These are phyloP conservation scores for Magnaporthiopsis rhizophila DNA, from an alignment of 2,329 filamentous ascomycete species.

Conservation along the genomic window DNA sequence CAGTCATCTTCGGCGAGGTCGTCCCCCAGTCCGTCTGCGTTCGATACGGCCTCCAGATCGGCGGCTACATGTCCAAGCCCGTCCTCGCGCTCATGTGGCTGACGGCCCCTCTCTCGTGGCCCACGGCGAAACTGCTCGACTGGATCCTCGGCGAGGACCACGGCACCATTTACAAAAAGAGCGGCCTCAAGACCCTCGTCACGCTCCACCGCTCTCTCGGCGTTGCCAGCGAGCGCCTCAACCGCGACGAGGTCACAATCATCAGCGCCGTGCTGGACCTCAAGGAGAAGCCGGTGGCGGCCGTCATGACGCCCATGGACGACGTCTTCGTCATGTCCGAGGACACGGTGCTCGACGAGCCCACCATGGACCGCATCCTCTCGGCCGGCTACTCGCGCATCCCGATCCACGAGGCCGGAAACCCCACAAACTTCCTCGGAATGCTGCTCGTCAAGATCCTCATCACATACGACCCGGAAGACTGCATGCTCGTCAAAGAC, in stretches of 20 bases:
- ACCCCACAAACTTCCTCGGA: slow-evolving; percentile 81
- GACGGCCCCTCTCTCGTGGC: slow-evolving; percentile 84
- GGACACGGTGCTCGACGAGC: slow-evolving; percentile 84
- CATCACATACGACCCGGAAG: slow-evolving; percentile 97
- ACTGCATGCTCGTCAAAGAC: slow-evolving; percentile 76
- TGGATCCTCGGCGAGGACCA: slow-evolving; percentile 89
- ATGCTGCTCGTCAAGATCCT: slow-evolving; percentile 98
- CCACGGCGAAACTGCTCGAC: slow-evolving; percentile 91
- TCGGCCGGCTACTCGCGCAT: slow-evolving; percentile 94
- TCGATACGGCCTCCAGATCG: slow-evolving; percentile 89
- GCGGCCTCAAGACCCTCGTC: slow-evolving; percentile 90
- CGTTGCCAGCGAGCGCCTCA: slow-evolving; percentile 77
- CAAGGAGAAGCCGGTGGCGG: slow-evolving; percentile 90
- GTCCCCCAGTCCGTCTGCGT: slow-evolving; percentile 95
- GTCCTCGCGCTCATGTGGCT: slow-evolving; percentile 89
- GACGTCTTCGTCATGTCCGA: slow-evolving; percentile 97
- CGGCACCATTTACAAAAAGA: slow-evolving; percentile 96
- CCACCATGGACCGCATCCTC: slow-evolving; percentile 89
- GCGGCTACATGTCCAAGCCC: slow-evolving; percentile 83
- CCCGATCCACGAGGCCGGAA: slow-evolving; percentile 83
- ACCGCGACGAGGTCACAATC: slow-evolving; percentile 97
- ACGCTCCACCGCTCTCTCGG: slow-evolving; percentile 90
- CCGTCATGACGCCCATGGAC: slow-evolving; percentile 97
- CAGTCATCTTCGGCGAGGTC: slow-evolving; percentile 96
- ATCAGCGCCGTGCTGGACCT: slow-evolving; percentile 94